phyloP scores from a whole-genome alignment of 192 early-diverging fungal genomes.

The Coemansia sp. region DNA sequence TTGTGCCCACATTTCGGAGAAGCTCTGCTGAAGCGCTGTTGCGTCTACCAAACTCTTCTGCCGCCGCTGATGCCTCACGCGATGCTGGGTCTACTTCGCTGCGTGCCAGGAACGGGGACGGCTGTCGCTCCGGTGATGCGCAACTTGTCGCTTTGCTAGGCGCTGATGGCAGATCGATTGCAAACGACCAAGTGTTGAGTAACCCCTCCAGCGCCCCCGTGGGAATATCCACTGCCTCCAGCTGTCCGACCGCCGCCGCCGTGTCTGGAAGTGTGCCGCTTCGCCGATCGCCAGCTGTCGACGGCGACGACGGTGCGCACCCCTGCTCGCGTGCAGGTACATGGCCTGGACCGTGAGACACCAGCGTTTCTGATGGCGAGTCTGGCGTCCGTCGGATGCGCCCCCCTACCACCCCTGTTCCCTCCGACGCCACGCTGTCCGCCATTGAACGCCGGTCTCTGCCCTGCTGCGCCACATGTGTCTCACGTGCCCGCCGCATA shows the following conservation, averaged over 20 bases:
- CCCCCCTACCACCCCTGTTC: background rate
- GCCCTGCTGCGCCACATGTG: background rate
- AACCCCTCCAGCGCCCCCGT: conserved; percentile 29
- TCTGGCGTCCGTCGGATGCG: conserved; percentile 12
- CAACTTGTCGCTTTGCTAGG: background rate
- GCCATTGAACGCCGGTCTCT: conserved; percentile 9
- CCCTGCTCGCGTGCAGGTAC: background rate
- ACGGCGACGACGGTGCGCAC: background rate
- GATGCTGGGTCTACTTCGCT: background rate
- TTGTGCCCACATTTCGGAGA: background rate
- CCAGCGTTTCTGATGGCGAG: conserved; percentile 41
- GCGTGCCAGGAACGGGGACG: background rate
- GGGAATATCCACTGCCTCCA: conserved; percentile 42
- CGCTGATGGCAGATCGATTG: background rate
- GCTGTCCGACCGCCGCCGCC: conserved; percentile 6
- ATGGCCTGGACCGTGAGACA: conserved; percentile 14
- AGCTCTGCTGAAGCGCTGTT: background rate
- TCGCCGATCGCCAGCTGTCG: background rate
- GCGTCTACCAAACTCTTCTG: background rate
- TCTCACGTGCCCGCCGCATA: conserved; percentile 11
- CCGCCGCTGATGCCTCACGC: background rate
- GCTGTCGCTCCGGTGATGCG: background rate
- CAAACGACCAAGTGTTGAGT: conserved; percentile 46
- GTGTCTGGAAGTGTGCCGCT: background rate
- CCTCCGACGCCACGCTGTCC: conserved; percentile 5